Evolutionary conservation across 176 grass and related monocot species (phyloP).

Genomic region (Aegilops tauschii): DNA sequence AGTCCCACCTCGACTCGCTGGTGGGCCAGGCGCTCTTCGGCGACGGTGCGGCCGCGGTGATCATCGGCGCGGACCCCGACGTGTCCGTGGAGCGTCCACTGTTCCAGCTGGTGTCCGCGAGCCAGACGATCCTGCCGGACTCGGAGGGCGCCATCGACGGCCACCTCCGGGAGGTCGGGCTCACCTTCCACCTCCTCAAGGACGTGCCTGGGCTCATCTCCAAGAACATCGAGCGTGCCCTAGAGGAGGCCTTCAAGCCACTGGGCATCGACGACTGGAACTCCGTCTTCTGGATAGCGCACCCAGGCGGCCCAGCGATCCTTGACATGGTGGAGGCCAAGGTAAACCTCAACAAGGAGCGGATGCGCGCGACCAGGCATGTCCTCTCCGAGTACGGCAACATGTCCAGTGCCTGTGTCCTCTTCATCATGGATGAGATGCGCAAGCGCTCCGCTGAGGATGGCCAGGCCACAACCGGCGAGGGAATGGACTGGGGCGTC

Average conservation of each 20-base stretch:
- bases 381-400: slow-evolving; percentile 76
- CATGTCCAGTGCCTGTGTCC: slow-evolving; percentile 90
- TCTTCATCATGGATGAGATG: slow-evolving; percentile 98
- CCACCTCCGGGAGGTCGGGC: slow-evolving; percentile 72
- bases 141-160: slow-evolving; percentile 91
- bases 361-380: slow-evolving; percentile 67
- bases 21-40: slow-evolving; percentile 93
- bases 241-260: slow-evolving; percentile 63
- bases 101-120: slow-evolving; percentile 77
- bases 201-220: slow-evolving; percentile 85
- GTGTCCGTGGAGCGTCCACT: slow-evolving; percentile 44
- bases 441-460: slow-evolving; percentile 80
- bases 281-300: slow-evolving; percentile 90
- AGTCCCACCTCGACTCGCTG: slow-evolving; percentile 80
- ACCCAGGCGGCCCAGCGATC: slow-evolving; percentile 78
- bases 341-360: slow-evolving; percentile 49
- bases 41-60: slow-evolving; percentile 63
- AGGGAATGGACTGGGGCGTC: slow-evolving; percentile 94
- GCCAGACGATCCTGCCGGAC: slow-evolving; percentile 87
- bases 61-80: slow-evolving; percentile 75
- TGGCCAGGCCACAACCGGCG: slow-evolving; percentile 67
- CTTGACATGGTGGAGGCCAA: slow-evolving; percentile 90
- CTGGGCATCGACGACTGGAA: slow-evolving; percentile 81
- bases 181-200: slow-evolving; percentile 91
- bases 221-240: slow-evolving; percentile 80